phyloP scores from a whole-genome alignment of 768 basidiomycete species.

The Russula virescens region DNA sequence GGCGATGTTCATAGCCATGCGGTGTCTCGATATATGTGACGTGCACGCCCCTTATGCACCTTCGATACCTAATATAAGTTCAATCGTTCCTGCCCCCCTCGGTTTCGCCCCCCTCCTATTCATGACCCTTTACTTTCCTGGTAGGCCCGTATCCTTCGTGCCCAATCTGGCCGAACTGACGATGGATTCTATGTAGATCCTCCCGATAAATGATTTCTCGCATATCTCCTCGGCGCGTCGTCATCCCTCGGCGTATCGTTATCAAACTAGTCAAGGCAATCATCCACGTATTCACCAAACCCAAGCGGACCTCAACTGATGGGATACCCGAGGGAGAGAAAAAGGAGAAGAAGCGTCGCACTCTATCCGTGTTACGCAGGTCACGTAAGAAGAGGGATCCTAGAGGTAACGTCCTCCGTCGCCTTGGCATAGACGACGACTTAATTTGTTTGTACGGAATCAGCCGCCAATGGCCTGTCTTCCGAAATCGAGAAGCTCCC shows the following conservation, averaged over 20 bases:
- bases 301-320: not conserved
- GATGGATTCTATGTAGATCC: not conserved
- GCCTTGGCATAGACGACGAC: not conserved
- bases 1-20: conserved; percentile 6
- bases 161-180: not conserved
- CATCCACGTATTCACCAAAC: not conserved
- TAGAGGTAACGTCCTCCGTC: not conserved
- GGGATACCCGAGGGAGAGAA: not conserved
- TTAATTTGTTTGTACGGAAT: not conserved
- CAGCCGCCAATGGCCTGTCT: not conserved
- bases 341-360: not conserved
- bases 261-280: conserved; percentile 1
- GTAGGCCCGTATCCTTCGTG: not conserved
- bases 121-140: not conserved
- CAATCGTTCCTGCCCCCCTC: not conserved
- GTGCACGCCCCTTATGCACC: conserved; percentile 10
- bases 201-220: not conserved
- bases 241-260: not conserved
- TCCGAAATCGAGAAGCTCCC: not conserved
- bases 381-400: not conserved
- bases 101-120: not conserved
- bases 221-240: not conserved
- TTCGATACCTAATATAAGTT: conserved; percentile 14
- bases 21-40: conserved; percentile 12
- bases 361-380: not conserved